Percentiles rank a stretch among this genome's conserved stretches.
Conservation (phyloP, 768 basidiomycete species). For the Pleurotus platypus region DNA sequence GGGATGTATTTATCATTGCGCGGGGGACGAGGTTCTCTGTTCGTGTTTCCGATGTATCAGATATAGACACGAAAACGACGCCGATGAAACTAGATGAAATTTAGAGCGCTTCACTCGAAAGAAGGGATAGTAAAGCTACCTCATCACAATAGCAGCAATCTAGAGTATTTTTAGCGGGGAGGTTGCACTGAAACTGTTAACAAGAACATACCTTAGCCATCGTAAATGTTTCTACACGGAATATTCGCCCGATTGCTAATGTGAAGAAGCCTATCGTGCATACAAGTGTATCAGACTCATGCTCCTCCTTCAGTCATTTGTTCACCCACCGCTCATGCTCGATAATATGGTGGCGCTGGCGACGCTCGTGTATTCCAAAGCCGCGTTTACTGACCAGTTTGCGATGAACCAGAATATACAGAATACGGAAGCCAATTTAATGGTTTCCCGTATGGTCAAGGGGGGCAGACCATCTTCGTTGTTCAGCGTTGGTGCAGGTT, state of each 20-base stretch:
- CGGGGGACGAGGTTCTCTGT: constrained; percentile 12
- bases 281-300: background rate
- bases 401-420: constrained; percentile 92
- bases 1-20: background rate
- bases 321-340: constrained; percentile 76
- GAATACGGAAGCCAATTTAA: constrained; percentile 72
- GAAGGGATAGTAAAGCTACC: constrained; percentile 41
- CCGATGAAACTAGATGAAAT: constrained; percentile 61
- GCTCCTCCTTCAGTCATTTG: background rate
- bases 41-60: constrained; percentile 55
- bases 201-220: constrained; percentile 41
- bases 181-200: background rate
- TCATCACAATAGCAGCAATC: constrained; percentile 70
- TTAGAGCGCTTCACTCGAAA: background rate
- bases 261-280: constrained; percentile 84
- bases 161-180: background rate
- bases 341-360: constrained; percentile 89
- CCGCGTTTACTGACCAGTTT: constrained; percentile 87
- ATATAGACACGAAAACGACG: constrained; percentile 83
- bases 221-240: constrained; percentile 76
- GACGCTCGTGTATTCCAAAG: constrained; percentile 87
- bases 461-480: constrained; percentile 21
- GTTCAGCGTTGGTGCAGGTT: background rate
- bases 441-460: constrained; percentile 68
- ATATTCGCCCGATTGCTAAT: constrained; percentile 75